Conservation (phyloP, 805 yeast species). For the Nakazawaea ishiwadae region DNA sequence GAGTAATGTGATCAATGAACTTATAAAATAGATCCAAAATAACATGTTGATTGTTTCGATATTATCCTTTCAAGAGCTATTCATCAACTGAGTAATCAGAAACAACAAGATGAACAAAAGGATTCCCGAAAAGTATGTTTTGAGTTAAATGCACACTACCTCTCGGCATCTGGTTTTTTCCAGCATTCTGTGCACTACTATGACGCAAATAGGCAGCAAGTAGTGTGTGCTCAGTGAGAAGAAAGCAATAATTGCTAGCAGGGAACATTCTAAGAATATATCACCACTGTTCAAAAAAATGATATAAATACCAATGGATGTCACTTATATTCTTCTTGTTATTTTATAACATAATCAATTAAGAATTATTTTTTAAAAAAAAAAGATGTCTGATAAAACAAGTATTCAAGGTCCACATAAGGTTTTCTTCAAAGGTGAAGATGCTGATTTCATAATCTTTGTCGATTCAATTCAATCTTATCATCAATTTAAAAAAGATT, state of each 20-base stretch:
- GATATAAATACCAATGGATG: neutral
- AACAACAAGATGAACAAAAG: neutral
- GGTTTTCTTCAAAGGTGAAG: conserved; percentile 61
- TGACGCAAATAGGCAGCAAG: conserved; percentile 1
- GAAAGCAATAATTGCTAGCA: too few relatives aligned
- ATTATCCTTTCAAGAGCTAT: too few relatives aligned
- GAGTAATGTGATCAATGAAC: neutral
- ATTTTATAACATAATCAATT: too few relatives aligned
- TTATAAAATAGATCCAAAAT: too few relatives aligned
- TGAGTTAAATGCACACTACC: neutral
- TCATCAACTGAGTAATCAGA: too few relatives aligned
- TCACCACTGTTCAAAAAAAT: too few relatives aligned
- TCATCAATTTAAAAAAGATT: conserved; percentile 44
- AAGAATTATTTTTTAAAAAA: neutral
- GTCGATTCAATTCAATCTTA: conserved; percentile 48
- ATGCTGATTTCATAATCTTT: conserved; percentile 62
- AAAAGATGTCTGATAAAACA: conserved; percentile 10
- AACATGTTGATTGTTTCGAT: too few relatives aligned
- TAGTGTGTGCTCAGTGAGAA: too few relatives aligned
- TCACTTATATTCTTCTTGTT: too few relatives aligned
- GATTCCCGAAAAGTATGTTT: too few relatives aligned
- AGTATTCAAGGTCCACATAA: conserved; percentile 29
- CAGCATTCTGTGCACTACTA: neutral
- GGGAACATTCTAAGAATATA: neutral
- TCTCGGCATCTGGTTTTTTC: neutral